Base-by-base conservation (phyloP, 305 asterid species). In the Galium porrigens region DNA sequence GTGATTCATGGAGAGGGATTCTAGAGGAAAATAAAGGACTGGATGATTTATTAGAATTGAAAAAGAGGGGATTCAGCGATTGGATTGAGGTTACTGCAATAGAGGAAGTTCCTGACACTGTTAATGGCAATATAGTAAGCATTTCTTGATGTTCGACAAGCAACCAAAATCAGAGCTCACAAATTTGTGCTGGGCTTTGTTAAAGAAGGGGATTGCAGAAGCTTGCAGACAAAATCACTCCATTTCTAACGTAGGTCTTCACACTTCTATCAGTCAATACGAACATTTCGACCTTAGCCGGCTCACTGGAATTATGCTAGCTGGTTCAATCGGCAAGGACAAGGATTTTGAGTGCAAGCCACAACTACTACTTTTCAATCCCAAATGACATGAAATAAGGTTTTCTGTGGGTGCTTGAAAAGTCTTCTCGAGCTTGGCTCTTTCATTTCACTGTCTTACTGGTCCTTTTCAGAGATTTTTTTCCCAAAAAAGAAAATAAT, bases 31-130 rank as follows among this genome's bases (percentile, higher is more conserved):
- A 30, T 11, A 44, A 48, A 60, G 64, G 58, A 15, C 48, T 20
- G 59, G 49, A 11, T 25, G 51, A 44, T 44, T 44, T 44, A 14
- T 66, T 73, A 27, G 30, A 52, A 2, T 17, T 63, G 70, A 68
- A 68, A 65, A 25, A 53, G 64, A 59, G 63, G 54, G 39, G 67
- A 58, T 63, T 58, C 29, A 54, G 41, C 37, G 68, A 71, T 71
- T 63, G 58, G 58, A 17, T 62, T 51, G 53, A 59, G 63, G 46
- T 62, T 29, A 66, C 18, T 44, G 51, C 51, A 3, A 44, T 44
- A 32, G 44, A 34, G 14, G 46, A 72, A 25, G 39, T 67, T 12
- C 58, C 56, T 14, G 77, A 48, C 11, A 56, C 58, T 8, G 73
- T 33, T 22, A 73, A 17, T 3, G 48, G 70, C 66, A 46, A 48